Evolutionary conservation across 2,329 filamentous ascomycete species (phyloP).

Genomic region (Blumeria graminis): DNA sequence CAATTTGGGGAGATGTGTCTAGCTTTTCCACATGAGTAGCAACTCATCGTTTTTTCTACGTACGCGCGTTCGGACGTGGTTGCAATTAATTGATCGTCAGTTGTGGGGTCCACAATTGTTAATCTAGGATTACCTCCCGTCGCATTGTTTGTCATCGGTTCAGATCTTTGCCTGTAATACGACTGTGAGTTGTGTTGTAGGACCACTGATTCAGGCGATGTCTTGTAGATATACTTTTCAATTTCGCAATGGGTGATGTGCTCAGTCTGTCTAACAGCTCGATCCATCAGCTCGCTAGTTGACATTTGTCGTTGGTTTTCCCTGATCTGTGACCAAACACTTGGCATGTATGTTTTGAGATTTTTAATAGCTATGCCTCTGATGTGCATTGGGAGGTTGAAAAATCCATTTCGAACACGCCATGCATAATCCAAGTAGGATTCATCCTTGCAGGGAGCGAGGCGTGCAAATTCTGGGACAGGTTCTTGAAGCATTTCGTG

Average conservation of each 20-base stretch:
- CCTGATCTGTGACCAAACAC: neutral
- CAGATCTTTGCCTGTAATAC: neutral
- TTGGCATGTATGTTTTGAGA: neutral
- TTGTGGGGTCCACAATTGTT: neutral
- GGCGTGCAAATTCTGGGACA: neutral
- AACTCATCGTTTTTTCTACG: neutral
- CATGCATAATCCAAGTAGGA: neutral
- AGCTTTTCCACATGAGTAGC: neutral
- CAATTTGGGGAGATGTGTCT: neutral
- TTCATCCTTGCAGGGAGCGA: neutral
- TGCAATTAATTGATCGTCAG: neutral
- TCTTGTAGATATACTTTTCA: neutral
- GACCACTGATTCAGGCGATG: neutral
- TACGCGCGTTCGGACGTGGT: neutral
- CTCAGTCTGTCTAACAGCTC: neutral
- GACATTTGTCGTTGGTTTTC: neutral
- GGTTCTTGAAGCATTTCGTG: neutral
- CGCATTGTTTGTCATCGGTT: neutral
- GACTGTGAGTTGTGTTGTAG: neutral
- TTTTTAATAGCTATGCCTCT: neutral
- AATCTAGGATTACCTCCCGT: neutral
- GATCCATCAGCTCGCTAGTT: neutral
- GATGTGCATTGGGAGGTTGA: neutral
- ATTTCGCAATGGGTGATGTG: neutral
- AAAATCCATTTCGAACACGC: neutral